Conservation (phyloP, 164 flowering plant species). For the Vitis amurensis region DNA sequence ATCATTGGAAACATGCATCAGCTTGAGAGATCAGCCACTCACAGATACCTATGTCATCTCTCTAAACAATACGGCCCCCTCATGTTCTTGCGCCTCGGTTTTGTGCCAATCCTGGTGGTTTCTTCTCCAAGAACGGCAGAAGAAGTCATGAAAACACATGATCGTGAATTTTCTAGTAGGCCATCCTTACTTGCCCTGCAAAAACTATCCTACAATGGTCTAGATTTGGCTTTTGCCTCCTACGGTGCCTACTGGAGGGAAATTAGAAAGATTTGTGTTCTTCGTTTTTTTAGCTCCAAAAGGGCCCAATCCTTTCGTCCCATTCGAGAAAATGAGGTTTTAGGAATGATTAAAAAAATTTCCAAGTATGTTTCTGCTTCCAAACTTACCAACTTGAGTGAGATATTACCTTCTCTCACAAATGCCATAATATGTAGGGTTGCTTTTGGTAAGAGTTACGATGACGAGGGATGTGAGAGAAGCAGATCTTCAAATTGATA, state of each 20-base stretch:
- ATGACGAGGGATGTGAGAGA: too few relatives aligned
- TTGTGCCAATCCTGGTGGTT: slow-evolving; percentile 16
- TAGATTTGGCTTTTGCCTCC: neutral
- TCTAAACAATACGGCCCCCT: slow-evolving; percentile 18
- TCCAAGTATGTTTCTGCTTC: too few relatives aligned
- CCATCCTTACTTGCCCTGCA: slow-evolving; percentile 1
- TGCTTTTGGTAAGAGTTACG: too few relatives aligned
- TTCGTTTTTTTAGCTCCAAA: too few relatives aligned
- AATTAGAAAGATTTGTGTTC: slow-evolving; percentile 1
- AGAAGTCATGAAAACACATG: slow-evolving; percentile 20
- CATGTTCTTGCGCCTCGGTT: slow-evolving; percentile 20
- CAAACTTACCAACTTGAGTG: too few relatives aligned
- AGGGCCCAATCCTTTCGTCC: too few relatives aligned
- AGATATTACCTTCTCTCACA: too few relatives aligned
- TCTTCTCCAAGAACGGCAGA: slow-evolving; percentile 19
- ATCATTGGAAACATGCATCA: slow-evolving; percentile 26
- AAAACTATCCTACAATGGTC: slow-evolving; percentile 5
- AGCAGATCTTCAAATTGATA: too few relatives aligned
- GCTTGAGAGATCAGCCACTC: slow-evolving; percentile 1
- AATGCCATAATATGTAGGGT: too few relatives aligned
- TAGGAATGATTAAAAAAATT: too few relatives aligned
- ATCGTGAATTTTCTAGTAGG: slow-evolving; percentile 9
- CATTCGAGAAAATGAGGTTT: too few relatives aligned
- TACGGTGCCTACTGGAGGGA: slow-evolving; percentile 1
- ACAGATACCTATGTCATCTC: slow-evolving; percentile 10